Evolutionary conservation across 768 basidiomycete species (phyloP).

Genomic region (Amanita polypyramis): DNA sequence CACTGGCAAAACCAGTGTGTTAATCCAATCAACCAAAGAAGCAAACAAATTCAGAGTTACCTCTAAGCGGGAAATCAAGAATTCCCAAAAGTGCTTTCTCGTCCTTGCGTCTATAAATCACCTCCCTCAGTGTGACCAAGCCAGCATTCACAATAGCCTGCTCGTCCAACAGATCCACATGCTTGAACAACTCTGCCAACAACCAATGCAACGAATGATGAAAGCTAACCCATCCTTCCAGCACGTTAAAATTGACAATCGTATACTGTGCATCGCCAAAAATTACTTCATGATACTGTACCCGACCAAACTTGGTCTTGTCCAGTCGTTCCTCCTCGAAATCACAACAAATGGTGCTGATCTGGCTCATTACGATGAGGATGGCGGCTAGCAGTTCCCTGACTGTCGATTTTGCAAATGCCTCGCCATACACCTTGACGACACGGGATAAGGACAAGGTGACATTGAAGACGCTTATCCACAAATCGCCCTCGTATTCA

Average conservation of each 20-base stretch:
- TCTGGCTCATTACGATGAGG: constrained; percentile 56
- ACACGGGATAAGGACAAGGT: constrained; percentile 83
- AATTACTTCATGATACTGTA: constrained; percentile 52
- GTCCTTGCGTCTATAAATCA: constrained; percentile 50
- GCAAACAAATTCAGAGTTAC: constrained; percentile 25
- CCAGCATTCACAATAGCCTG: constrained; percentile 42
- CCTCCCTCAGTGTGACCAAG: constrained; percentile 42
- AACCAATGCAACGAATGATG: constrained; percentile 92
- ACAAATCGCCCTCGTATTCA: constrained; percentile 94
- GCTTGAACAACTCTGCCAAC: constrained; percentile 80
- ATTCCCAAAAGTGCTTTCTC: constrained; percentile 65
- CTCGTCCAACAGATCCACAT: constrained; percentile 56
- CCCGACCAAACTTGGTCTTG: constrained; percentile 47
- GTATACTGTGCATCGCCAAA: constrained; percentile 53
- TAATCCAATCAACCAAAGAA: not conserved
- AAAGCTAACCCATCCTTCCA: constrained; percentile 80
- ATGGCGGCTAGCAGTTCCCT: constrained; percentile 60
- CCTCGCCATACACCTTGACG: constrained; percentile 83
- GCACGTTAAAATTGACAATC: constrained; percentile 70
- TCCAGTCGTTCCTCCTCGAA: constrained; percentile 60
- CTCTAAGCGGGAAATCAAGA: constrained; percentile 84
- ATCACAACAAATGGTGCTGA: constrained; percentile 55
- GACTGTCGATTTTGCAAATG: constrained; percentile 49
- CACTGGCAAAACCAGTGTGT: constrained; percentile 31
- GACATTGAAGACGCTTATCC: constrained; percentile 95